Conservation (phyloP, 306 rosid genomes). For the Dryas drummondii region DNA sequence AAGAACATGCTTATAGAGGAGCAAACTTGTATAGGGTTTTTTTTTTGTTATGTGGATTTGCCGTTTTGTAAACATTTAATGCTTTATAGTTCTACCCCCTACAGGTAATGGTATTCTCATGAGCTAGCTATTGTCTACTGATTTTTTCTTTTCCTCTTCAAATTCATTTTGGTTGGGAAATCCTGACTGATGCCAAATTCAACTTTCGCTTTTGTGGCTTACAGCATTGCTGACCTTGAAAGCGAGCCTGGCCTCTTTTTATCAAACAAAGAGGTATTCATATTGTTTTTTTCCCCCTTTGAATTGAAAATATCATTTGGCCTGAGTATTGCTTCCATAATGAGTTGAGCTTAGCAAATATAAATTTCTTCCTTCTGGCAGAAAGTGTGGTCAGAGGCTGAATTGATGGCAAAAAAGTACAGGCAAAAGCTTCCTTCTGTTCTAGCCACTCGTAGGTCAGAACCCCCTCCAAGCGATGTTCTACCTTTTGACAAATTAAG, state of each 20-base stretch:
- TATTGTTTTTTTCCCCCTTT: conserved; percentile 3
- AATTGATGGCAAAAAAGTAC: conserved; percentile 74
- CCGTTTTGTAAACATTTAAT: too few species aligned
- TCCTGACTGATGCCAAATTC: background rate
- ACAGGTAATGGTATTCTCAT: background rate
- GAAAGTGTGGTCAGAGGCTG: conserved; percentile 78
- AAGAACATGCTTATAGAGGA: background rate
- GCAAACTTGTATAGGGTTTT: background rate
- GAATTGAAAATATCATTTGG: conserved; percentile 4
- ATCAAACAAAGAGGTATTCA: conserved; percentile 66
- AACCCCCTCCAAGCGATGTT: conserved; percentile 27
- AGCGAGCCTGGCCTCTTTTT: conserved; percentile 87
- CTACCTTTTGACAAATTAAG: conserved; percentile 54
- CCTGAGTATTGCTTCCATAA: conserved; percentile 11
- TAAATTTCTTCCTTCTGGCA: conserved; percentile 22
- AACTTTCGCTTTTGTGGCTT: conserved; percentile 31
- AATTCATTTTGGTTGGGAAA: background rate
- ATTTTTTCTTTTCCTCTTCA: background rate
- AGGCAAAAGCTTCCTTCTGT: conserved; percentile 58
- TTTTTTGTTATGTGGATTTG: background rate
- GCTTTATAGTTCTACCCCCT: too few species aligned
- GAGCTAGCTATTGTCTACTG: background rate
- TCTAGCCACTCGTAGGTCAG: conserved; percentile 25
- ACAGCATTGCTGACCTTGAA: conserved; percentile 92
- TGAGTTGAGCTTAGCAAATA: background rate